Base-by-base conservation (phyloP, 2,329 filamentous ascomycete genomes). In the Penicillium brasilianum region DNA sequence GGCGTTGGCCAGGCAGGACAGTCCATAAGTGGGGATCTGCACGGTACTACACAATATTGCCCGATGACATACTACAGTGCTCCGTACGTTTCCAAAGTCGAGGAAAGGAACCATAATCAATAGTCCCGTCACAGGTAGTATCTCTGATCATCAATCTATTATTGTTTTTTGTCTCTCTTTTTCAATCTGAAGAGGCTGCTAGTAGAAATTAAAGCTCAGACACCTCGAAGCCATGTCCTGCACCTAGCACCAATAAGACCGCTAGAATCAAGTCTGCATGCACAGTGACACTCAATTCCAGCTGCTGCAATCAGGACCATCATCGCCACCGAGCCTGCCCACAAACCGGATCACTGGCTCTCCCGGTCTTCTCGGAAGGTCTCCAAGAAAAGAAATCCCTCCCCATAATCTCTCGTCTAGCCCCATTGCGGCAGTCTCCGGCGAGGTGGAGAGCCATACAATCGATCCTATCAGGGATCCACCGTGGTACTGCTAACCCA, bases 371-470 rank as follows among this genome's bases (percentile, higher is more conserved):
- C 14, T 46, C 43, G 14, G 16, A 46, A 46, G 7, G 28, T 9
- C 10, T 25, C 8, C 25, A 48, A 25, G 25, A 25, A 30, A 32
- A 25, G 14, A 25, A 30, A 20, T 22, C 36, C 16, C 34, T 18
- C 14, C 30, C 20, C 30, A 20, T 44, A 7, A 30, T 46, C 41
- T 34, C 28, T 11, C 28, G 30, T 48, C 53, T 56, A 56, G 53
- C 39, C 53, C 43, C n/a, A 11, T 46, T 56, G 20, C 41, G 53
- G 53, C 53, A 56, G 53, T 25, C 41, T 43, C 53, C 53, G 53
- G 43, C 18, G 6, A 7, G 8, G 37, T 55, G 18, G 41, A 56
- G 36, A 46, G 25, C 39, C 39, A 46, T 32, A 25, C 30, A 28
- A 25, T 48, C 28, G 53, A 34, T 55, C 30, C 30, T 10, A 11